Percentiles rank a stretch among this genome's conserved stretches.
Conservation (phyloP, 805 yeast genomes). For the Aciculoconidium aculeatum region DNA sequence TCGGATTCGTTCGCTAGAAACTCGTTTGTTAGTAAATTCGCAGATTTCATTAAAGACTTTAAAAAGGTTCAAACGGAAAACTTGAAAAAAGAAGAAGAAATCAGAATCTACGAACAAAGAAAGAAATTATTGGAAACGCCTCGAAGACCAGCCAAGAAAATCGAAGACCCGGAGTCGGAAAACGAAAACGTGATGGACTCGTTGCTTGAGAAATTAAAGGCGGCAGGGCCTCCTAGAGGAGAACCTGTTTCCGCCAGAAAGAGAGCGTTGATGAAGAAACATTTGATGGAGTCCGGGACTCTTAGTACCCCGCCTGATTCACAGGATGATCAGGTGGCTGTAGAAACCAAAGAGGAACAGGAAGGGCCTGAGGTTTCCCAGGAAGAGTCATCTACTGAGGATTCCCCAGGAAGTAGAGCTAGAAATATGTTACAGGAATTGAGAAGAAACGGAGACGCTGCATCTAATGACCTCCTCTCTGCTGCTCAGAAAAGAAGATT, state of each 20-base stretch:
- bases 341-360: constrained; percentile 4
- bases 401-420: constrained; percentile 55
- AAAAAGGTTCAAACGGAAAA: constrained; percentile 63
- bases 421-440: constrained; percentile 57
- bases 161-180: constrained; percentile 29
- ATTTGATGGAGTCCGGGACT: constrained; percentile 37
- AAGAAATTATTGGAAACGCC: constrained; percentile 55
- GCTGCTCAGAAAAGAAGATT: constrained; percentile 41
- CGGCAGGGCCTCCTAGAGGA: constrained; percentile 73
- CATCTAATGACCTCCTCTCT: constrained; percentile 20
- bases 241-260: constrained; percentile 78
- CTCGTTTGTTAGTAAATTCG: constrained; percentile 56
- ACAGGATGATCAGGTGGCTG: constrained; percentile 1
- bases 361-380: constrained; percentile 4
- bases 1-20: constrained; percentile 49
- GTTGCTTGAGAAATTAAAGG: constrained; percentile 77
- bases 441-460: constrained; percentile 31
- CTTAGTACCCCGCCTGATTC: constrained; percentile 6
- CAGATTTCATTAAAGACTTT: constrained; percentile 55
- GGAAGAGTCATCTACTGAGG: too few species aligned
- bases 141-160: constrained; percentile 21
- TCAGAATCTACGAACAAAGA: constrained; percentile 66
- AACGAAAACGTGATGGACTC: constrained; percentile 72
- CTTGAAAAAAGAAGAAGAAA: constrained; percentile 61
- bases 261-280: constrained; percentile 69